Base-by-base conservation (phyloP, 1,139 yeast genomes). In the Zygoascus meyerae region DNA sequence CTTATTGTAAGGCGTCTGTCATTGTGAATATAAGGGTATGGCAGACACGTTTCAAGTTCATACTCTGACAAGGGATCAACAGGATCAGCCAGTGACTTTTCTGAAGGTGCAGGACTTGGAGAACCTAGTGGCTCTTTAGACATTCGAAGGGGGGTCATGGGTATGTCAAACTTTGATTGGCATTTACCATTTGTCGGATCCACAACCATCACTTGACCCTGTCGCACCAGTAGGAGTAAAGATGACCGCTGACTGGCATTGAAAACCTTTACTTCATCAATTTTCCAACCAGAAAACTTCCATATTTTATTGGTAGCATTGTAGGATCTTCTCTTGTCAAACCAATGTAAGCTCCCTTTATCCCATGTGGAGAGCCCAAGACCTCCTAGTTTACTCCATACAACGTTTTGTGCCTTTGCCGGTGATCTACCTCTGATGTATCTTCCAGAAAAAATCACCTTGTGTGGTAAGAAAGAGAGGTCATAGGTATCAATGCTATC, bases 401-500 rank as follows among this genome's bases (percentile, higher is more conserved):
- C 63, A 2, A 81, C 66, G 17, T 75, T 72, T 35, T 69, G 67
- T 12, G 81, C 72, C 2, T 70, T 62, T 0, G 85, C 80, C 2
- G 81, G 74, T 0, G 86, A 81, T 56, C 78, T 79, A 2, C 90
- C 90, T 35, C 89, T 68, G 9, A 66, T 66, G 55, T 79, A 81
- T 52, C 78, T 77, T 11, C 85, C 87, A 44, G 79, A 62, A 18
- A 82, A 64, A 0, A 77, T 68, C 2, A 82, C 71, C 52, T 78
- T 78, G 1, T 56, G 57, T 0, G 82, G 79, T 33, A 74, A 64
- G 49, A 73, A 72, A 39, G 81, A 71, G 47, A 77, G 69, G 57
- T 83, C 90, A 83, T 86, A 83, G 53, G 81, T 69, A 56, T 72
- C 80, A 10, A 82, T 67, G 43, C 71, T 73, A 58, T 83, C 89